phyloP scores from a whole-genome alignment of 805 yeast species.

The Yarrowia sp. region DNA sequence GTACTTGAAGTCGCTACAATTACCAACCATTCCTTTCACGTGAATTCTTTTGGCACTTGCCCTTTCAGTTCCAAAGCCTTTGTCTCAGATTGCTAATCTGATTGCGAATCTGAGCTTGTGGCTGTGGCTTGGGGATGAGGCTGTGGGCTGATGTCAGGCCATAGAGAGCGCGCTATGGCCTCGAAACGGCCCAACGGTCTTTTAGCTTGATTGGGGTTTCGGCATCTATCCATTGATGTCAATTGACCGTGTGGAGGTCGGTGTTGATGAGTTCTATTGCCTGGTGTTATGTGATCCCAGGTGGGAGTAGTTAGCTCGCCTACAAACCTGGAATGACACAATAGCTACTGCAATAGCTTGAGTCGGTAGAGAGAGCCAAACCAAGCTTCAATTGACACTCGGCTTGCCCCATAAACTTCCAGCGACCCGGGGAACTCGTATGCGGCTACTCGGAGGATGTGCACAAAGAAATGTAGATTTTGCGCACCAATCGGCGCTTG shows the following conservation, averaged over 20 bases:
- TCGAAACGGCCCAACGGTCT: neutral
- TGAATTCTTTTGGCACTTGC: neutral
- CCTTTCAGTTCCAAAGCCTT: neutral
- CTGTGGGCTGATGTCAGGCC: neutral
- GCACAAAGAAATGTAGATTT: no score
- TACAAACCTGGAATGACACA: neutral
- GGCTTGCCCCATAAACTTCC: no score
- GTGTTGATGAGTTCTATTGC: no score
- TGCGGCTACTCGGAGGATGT: no score
- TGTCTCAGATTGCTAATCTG: conserved; percentile 20
- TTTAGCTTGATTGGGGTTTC: neutral
- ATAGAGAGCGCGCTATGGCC: neutral
- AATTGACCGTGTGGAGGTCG: no score
- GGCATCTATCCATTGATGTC: no score
- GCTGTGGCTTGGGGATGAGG: conserved; percentile 15
- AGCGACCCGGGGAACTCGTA: no score
- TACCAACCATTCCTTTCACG: neutral
- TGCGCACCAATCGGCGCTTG: no score
- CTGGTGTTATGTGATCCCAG: neutral
- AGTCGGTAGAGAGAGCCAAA: no score
- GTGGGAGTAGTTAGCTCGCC: neutral
- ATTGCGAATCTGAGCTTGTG: conserved; percentile 21
- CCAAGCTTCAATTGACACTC: no score
- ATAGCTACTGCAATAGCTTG: neutral
- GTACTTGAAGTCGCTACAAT: no score